A percentile compares a stretch with the other conserved stretches of the same genome.
phyloP scores from a whole-genome alignment of 2,329 filamentous ascomycete genomes.

The Aspergillus pseudotamarii region DNA sequence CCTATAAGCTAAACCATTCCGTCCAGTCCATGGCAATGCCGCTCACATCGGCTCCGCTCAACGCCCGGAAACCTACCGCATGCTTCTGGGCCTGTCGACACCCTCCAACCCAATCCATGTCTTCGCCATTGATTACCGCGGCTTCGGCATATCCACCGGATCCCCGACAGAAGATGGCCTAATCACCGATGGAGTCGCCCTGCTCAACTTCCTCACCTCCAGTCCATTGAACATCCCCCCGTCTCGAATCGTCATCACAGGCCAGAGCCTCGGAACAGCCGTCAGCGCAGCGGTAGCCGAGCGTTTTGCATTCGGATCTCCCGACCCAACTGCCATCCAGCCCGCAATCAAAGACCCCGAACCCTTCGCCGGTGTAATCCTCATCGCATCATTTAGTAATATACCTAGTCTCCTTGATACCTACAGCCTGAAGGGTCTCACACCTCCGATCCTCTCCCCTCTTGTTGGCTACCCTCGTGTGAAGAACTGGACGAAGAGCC shows the following conservation, averaged over 20 bases:
- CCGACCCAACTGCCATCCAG: conserved; percentile 36
- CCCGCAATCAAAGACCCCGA: conserved; percentile 49
- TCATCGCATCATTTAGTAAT: conserved; percentile 78
- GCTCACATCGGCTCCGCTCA: conserved; percentile 80
- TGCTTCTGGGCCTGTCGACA: conserved; percentile 70
- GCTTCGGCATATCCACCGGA: conserved; percentile 82
- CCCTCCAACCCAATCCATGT: conserved; percentile 69
- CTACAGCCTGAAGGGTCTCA: conserved; percentile 75
- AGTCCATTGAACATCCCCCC: conserved; percentile 67
- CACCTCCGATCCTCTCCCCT: conserved; percentile 76
- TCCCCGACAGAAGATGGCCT: conserved; percentile 77
- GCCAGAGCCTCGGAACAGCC: conserved; percentile 86
- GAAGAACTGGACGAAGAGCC: conserved; percentile 61
- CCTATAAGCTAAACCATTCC: conserved; percentile 12
- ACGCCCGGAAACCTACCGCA: conserved; percentile 76
- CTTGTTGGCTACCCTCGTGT: conserved; percentile 68
- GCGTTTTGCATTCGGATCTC: conserved; percentile 59
- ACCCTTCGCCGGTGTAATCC: conserved; percentile 77
- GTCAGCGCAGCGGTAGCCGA: conserved; percentile 76
- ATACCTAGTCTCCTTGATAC: conserved; percentile 72
- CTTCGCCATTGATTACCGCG: conserved; percentile 87
- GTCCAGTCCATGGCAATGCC: conserved; percentile 65
- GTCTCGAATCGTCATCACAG: conserved; percentile 75
- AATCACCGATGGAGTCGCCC: conserved; percentile 73
- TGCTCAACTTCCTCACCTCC: conserved; percentile 66